Percentiles rank a stretch among this genome's conserved stretches.
phyloP scores from a whole-genome alignment of 495 filamentous ascomycete genomes.

The Evernia prunastri region DNA sequence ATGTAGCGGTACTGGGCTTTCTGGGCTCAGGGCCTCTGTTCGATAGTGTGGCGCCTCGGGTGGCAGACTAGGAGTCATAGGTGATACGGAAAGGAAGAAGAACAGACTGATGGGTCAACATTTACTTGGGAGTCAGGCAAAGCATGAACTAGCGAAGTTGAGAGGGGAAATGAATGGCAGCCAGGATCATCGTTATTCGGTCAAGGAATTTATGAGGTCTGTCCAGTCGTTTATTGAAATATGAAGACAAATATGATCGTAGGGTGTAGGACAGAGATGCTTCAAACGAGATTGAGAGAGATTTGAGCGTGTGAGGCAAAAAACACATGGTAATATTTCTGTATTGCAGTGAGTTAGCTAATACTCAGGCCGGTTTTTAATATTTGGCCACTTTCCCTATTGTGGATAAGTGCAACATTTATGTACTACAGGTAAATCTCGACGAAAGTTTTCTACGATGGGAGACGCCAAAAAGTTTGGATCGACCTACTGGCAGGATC shows the following conservation, averaged over 20 bases:
- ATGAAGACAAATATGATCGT: neutral
- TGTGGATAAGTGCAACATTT: too few species aligned
- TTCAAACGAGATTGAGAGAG: neutral
- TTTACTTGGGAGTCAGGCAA: neutral
- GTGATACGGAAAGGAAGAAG: conserved; percentile 24
- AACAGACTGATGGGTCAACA: neutral
- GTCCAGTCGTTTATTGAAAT: neutral
- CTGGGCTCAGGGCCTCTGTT: conserved; percentile 62
- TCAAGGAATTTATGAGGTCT: neutral
- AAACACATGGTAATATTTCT: too few species aligned
- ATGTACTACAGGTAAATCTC: too few species aligned
- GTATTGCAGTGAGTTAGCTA: too few species aligned
- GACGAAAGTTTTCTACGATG: too few species aligned
- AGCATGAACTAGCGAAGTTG: neutral
- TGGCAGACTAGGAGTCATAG: conserved; percentile 59
- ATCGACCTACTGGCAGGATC: too few species aligned
- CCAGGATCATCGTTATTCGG: neutral
- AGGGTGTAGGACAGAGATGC: too few species aligned
- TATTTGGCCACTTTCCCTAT: too few species aligned
- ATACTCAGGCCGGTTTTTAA: too few species aligned
- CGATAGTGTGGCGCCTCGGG: conserved; percentile 60
- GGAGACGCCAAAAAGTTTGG: too few species aligned
- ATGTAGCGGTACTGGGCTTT: conserved; percentile 65
- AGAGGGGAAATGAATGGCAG: neutral
- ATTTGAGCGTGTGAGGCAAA: too few species aligned